phyloP scores from a whole-genome alignment of 768 basidiomycete species.

The Sporobolomyces roseus region DNA sequence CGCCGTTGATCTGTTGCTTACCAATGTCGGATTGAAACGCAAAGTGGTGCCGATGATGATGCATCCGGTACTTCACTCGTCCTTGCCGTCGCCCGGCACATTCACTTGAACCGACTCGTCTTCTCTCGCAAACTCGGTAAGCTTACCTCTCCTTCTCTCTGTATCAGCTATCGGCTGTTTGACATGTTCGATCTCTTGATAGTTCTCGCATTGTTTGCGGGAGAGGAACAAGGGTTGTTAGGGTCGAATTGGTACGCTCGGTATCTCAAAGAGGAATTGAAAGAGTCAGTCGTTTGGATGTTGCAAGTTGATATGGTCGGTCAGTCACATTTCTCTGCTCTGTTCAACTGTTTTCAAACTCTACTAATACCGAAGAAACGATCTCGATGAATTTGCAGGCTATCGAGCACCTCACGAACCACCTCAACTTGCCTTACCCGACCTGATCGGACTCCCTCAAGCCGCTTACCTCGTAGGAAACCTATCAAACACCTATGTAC shows the following conservation, averaged over 20 bases:
- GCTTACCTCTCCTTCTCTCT: conserved; percentile 9
- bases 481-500: conserved; percentile 43
- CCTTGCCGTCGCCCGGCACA: conserved; percentile 40
- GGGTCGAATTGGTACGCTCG: conserved; percentile 38
- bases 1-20: conserved; percentile 1
- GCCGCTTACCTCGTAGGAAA: conserved; percentile 40
- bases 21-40: not conserved
- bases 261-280: conserved; percentile 2
- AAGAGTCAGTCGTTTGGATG: conserved; percentile 33
- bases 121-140: conserved; percentile 37
- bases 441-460: conserved; percentile 34
- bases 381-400: not conserved
- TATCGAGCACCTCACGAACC: conserved; percentile 44
- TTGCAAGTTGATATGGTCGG: conserved; percentile 41
- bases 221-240: conserved; percentile 47
- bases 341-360: not conserved
- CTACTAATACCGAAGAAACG: not conserved
- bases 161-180: not conserved
- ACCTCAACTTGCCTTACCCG: conserved; percentile 46
- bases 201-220: conserved; percentile 42
- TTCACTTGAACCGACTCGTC: conserved; percentile 27
- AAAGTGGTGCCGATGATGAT: conserved; percentile 35
- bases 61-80: conserved; percentile 35
- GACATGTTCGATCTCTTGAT: not conserved
- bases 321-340: not conserved